Evolutionary conservation across 2,329 filamentous ascomycete genomes (phyloP).

Genomic region (Cryphonectria nitschkei): DNA sequence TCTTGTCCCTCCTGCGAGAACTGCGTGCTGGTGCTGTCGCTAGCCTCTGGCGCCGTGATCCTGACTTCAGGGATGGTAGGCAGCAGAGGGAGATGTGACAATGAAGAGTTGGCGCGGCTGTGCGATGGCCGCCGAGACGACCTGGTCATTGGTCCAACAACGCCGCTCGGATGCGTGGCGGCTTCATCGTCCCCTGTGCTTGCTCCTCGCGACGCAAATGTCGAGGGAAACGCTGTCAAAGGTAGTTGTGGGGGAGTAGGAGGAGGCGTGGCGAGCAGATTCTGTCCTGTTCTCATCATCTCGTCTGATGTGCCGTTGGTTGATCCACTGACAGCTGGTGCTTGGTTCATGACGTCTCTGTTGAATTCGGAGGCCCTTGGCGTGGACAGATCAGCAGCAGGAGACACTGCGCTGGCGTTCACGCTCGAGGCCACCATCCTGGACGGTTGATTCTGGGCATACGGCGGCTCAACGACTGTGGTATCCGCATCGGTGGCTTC

Average conservation of each 20-base stretch:
- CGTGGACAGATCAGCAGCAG: constrained; percentile 36
- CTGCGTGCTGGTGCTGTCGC: constrained; percentile 12
- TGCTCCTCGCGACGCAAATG: background rate
- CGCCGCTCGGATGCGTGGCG: constrained; percentile 8
- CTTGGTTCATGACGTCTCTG: constrained; percentile 25
- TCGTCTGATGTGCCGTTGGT: constrained; percentile 12
- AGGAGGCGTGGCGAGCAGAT: constrained; percentile 25
- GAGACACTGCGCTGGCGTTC: constrained; percentile 36
- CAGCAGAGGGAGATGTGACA: constrained; percentile 35
- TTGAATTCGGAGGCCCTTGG: constrained; percentile 33
- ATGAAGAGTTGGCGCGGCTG: constrained; percentile 31
- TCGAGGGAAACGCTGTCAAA: constrained; percentile 2
- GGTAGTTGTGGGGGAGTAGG: constrained; percentile 17
- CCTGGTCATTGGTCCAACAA: constrained; percentile 4
- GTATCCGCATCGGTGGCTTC: constrained; percentile 28
- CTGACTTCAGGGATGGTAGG: constrained; percentile 49
- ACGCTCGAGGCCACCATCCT: constrained; percentile 45
- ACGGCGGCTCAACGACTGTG: constrained; percentile 53
- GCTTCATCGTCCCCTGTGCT: constrained; percentile 18
- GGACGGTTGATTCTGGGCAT: constrained; percentile 51
- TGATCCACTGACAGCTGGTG: constrained; percentile 11
- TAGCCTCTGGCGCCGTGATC: constrained; percentile 33
- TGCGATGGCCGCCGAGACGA: constrained; percentile 17
- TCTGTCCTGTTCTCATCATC: constrained; percentile 26
- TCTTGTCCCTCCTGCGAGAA: background rate